These are phyloP conservation scores for Phialophora macrospora DNA, from an alignment of 2,329 filamentous ascomycete species.

Conservation along the genomic window DNA sequence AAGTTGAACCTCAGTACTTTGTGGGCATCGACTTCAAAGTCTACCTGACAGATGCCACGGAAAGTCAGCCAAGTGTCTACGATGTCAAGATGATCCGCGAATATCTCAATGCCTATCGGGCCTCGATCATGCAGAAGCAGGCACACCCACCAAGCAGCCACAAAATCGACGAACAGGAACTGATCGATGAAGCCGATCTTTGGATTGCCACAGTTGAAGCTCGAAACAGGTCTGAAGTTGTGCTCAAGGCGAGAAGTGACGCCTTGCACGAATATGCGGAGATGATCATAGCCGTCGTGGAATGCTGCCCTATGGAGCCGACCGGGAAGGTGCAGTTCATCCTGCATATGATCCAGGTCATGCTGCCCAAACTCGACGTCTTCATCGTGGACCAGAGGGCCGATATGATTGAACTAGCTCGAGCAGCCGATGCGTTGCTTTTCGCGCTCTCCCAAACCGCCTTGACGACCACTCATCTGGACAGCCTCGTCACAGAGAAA, in stretches of 20 bases:
- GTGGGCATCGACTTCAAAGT: constrained; percentile 69
- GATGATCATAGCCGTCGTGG: constrained; percentile 79
- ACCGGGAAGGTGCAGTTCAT: constrained; percentile 76
- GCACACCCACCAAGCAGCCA: constrained; percentile 42
- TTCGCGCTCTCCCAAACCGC: constrained; percentile 41
- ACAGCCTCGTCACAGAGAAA: constrained; percentile 83
- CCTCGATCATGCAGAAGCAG: constrained; percentile 62
- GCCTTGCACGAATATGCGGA: constrained; percentile 84
- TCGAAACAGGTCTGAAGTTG: constrained; percentile 48
- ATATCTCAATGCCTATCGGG: constrained; percentile 59
- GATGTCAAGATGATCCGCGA: constrained; percentile 74
- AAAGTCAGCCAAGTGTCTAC: constrained; percentile 59
- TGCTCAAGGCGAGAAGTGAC: constrained; percentile 59
- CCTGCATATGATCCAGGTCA: constrained; percentile 82
- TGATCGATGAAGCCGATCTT: constrained; percentile 47
- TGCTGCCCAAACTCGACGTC: constrained; percentile 83
- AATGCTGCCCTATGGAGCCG: constrained; percentile 77
- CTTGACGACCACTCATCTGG: constrained; percentile 47
- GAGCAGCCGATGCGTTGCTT: constrained; percentile 71
- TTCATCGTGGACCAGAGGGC: constrained; percentile 70
- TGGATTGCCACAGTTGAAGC: constrained; percentile 48
- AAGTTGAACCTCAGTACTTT: constrained; percentile 64
- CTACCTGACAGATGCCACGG: constrained; percentile 66
- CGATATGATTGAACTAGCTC: constrained; percentile 76
- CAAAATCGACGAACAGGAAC: constrained; percentile 48